Evolutionary conservation across 169 alveolate species (phyloP).

Genomic region (Cardiosporidium cionae): DNA sequence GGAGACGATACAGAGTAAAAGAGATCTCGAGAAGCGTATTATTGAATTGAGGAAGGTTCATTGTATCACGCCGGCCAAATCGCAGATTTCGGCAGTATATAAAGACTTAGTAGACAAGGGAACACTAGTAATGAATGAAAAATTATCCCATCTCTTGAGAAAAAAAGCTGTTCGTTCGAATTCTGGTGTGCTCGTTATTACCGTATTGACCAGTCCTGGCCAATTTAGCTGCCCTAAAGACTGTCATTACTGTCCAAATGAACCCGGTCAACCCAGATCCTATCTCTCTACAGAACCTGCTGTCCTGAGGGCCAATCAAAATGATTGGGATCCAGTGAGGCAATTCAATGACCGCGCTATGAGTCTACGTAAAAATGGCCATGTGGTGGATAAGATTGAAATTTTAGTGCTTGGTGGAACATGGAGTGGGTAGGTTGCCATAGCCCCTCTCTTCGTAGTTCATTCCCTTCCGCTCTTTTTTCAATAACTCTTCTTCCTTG

Average conservation of each 20-base stretch:
- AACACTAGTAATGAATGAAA: neutral
- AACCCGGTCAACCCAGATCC: conserved; percentile 90
- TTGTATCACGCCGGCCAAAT: conserved; percentile 41
- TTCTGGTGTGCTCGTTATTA: conserved; percentile 83
- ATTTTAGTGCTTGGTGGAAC: conserved; percentile 88
- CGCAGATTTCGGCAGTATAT: conserved; percentile 47
- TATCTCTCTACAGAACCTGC: conserved; percentile 92
- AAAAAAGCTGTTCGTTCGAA: conserved; percentile 72
- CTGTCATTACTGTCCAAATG: conserved; percentile 87
- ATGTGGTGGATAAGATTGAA: conserved; percentile 82
- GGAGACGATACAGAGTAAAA: conserved; percentile 20
- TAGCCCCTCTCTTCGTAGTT: too few species aligned
- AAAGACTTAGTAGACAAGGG: conserved; percentile 32
- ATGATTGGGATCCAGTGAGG: conserved; percentile 73
- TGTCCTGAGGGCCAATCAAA: conserved; percentile 85
- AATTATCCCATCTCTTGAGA: conserved; percentile 14
- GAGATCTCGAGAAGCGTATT: conserved; percentile 33
- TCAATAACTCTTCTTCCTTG: too few species aligned
- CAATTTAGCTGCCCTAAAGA: conserved; percentile 82
- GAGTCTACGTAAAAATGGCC: conserved; percentile 82
- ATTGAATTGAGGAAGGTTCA: conserved; percentile 30
- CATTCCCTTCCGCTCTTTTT: too few species aligned
- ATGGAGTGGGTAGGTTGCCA: conserved; percentile 59
- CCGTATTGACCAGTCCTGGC: conserved; percentile 88
- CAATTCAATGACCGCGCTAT: conserved; percentile 84